A percentile compares a stretch with the other conserved stretches of the same genome.
phyloP scores from a whole-genome alignment of 352 stramenopile genomes.

The Phytophthora litchii region DNA sequence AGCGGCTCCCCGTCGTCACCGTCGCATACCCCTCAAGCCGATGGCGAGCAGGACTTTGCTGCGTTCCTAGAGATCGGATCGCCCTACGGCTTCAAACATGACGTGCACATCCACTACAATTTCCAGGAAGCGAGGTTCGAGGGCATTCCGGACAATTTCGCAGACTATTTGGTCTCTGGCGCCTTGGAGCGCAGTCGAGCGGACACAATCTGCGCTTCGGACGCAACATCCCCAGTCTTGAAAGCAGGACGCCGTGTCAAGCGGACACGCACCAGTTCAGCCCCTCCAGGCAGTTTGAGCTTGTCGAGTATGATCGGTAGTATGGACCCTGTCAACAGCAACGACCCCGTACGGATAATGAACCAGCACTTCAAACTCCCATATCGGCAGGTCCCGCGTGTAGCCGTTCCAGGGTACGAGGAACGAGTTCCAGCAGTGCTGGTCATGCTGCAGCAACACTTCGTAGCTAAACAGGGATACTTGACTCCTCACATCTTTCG shows the following conservation, averaged over 20 bases:
- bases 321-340: slow-evolving; percentile 20
- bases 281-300: slow-evolving; percentile 34
- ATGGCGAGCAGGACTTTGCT: slow-evolving; percentile 39
- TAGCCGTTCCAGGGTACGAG: slow-evolving; percentile 67
- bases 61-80: slow-evolving; percentile 66
- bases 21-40: slow-evolving; percentile 24
- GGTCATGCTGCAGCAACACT: slow-evolving; percentile 86
- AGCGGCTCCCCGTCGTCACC: slow-evolving; percentile 38
- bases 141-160: slow-evolving; percentile 82
- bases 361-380: slow-evolving; percentile 89
- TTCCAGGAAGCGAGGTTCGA: slow-evolving; percentile 86
- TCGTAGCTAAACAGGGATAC: slow-evolving; percentile 69
- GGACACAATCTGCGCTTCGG: slow-evolving; percentile 25
- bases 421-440: slow-evolving; percentile 86
- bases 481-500: slow-evolving; percentile 86
- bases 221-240: slow-evolving; percentile 14
- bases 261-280: slow-evolving; percentile 49
- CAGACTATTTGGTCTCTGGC: slow-evolving; percentile 58
- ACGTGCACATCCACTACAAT: slow-evolving; percentile 90
- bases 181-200: slow-evolving; percentile 26
- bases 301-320: slow-evolving; percentile 41
- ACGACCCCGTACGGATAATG: slow-evolving; percentile 55
- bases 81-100: slow-evolving; percentile 80
- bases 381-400: slow-evolving; percentile 73
- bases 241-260: slow-evolving; percentile 26